Evolutionary conservation across 768 basidiomycete genomes (phyloP), one percentile per base, ranked within the genome.

Genomic region (Lentinula lateritia): DNA sequence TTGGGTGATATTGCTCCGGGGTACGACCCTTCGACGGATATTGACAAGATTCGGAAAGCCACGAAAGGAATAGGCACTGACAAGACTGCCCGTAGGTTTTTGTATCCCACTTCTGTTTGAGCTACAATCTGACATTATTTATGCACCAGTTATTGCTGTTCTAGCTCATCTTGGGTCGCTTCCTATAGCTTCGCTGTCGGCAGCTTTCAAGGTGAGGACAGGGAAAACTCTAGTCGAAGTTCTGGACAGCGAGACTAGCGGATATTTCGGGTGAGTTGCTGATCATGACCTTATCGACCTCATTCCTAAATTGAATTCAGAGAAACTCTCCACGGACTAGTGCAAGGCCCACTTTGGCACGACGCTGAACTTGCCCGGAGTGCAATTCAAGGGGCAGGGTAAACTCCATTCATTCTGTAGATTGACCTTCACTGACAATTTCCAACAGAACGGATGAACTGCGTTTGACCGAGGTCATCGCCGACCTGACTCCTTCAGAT

Each of bases 381-480:
- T n/a, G 61, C 61, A 20, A 48, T 61, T 16, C n/a, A 61, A 46
- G 61, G 61, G 5, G 50, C 50, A 23, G 61, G 61, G 60, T 61
- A 23, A 13, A 39, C 13, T 34, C 23, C 58, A 36, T 20, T 69
- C 28, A 12, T 10, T 39, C n/a, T 10, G 28, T 54, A 13, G 20
- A 5, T 34, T 15, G 5, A 36, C 6, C 20, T 8, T 41, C 18
- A 13, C 16, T 13, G 8, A 39, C 8, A 18, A 15, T 9, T 41
- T n/a, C 10, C n/a, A 41, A 20, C 23, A 61, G 60, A 15, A 61
- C 61, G 12, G 55, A 61, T 32, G 61, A 61, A 61, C 10, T 50
- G 8, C 61, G 42, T 28, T 18, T 62, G 39, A 60, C 45, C 50
- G 65, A 66, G 45, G 35, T 66, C 18, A 60, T 66, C 35, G 53